These are phyloP conservation scores for Hypsizygus marmoreus DNA, from an alignment of 768 basidiomycete species.

Conservation along the genomic window DNA sequence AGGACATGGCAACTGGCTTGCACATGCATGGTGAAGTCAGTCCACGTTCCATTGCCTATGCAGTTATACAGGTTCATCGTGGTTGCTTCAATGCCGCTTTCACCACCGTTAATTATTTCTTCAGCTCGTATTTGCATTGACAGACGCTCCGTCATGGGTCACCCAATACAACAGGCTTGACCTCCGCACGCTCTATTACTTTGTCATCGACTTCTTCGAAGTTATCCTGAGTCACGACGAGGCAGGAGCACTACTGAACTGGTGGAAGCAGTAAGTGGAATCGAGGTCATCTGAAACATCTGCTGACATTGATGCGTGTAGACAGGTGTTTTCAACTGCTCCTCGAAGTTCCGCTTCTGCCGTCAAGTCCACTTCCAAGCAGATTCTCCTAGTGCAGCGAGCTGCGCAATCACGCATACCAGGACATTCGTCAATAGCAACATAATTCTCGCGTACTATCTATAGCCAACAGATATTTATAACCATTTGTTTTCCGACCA, in stretches of 20 bases:
- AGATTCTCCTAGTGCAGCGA: too few relatives aligned
- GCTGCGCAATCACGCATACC: too few relatives aligned
- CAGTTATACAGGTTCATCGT: conserved; percentile 25
- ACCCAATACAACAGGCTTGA: conserved; percentile 20
- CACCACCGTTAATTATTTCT: neutral
- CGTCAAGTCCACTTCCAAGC: too few relatives aligned
- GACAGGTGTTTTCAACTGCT: too few relatives aligned
- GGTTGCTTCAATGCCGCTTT: neutral
- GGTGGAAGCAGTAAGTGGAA: conserved; percentile 23
- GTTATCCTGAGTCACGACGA: conserved; percentile 2
- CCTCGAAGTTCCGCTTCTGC: too few relatives aligned
- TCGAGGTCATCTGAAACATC: too few relatives aligned
- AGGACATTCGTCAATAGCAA: too few relatives aligned
- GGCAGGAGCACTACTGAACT: conserved; percentile 5
- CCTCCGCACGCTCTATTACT: conserved; percentile 23
- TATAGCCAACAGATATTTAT: too few relatives aligned
- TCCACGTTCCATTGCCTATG: conserved; percentile 29
- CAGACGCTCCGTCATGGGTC: conserved; percentile 18
- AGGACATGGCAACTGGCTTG: conserved; percentile 14
- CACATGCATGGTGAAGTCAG: too few relatives aligned
- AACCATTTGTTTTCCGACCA: too few relatives aligned
- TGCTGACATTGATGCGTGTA: too few relatives aligned
- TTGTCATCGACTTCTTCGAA: conserved; percentile 27
- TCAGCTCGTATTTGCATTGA: conserved; percentile 23
- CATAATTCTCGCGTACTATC: too few relatives aligned